A percentile compares a stretch with the other conserved stretches of the same genome.
Evolutionary conservation across 345 rosid genomes (phyloP).

Genomic region (Corchorus olitorius): DNA sequence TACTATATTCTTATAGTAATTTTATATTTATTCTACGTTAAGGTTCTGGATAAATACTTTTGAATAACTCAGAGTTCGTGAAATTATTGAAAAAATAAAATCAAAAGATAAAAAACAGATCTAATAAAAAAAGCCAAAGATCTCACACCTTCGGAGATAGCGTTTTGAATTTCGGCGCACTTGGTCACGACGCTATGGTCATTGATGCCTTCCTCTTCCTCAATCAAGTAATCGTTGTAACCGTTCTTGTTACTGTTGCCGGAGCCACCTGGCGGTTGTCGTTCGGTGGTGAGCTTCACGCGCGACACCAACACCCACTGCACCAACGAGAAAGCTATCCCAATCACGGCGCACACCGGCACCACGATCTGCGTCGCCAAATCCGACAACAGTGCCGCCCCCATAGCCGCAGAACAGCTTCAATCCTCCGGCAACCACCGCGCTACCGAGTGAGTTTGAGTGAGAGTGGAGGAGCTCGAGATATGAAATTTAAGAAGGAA

Average conservation of each 20-base stretch:
- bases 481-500: neutral
- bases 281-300: conserved; percentile 48
- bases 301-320: conserved; percentile 73
- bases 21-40: neutral
- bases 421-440: neutral
- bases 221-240: conserved; percentile 60
- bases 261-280: conserved; percentile 9
- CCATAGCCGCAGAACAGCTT: conserved; percentile 25
- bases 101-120: neutral
- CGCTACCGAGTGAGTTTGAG: neutral
- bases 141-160: conserved; percentile 83
- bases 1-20: too few relatives aligned
- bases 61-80: neutral
- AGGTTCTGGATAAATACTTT: neutral
- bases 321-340: conserved; percentile 65
- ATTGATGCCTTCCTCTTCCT: conserved; percentile 76
- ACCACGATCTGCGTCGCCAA: conserved; percentile 64
- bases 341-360: conserved; percentile 69
- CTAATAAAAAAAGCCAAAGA: neutral
- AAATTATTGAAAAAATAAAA: neutral
- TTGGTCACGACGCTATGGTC: conserved; percentile 60
- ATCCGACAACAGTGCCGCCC: conserved; percentile 48
- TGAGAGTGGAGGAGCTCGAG: neutral
- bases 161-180: conserved; percentile 82
- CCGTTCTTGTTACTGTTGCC: conserved; percentile 47